A percentile compares a stretch with the other conserved stretches of the same genome.
These are phyloP conservation scores for Oleoguttula mirabilis DNA, from an alignment of 495 filamentous ascomycete genomes.

Conservation along the genomic window DNA sequence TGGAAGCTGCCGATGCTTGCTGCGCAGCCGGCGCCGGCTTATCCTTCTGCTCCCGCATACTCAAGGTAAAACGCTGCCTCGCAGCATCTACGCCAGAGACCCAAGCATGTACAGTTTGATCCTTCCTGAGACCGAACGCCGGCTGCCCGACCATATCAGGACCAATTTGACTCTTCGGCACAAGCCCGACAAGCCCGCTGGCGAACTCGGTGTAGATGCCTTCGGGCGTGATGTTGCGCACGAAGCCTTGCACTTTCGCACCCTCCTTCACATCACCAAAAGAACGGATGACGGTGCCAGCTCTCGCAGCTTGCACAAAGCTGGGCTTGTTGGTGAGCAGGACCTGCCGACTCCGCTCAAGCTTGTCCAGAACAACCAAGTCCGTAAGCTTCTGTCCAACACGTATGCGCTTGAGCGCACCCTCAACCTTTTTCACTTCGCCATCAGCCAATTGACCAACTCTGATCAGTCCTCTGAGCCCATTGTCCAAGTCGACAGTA, in stretches of 20 bases:
- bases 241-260: conserved; percentile 61
- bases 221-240: conserved; percentile 65
- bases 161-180: conserved; percentile 62
- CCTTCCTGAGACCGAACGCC: conserved; percentile 61
- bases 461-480: conserved; percentile 61
- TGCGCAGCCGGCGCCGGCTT: conserved; percentile 25
- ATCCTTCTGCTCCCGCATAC: conserved; percentile 38
- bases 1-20: conserved; percentile 30
- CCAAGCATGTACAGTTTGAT: conserved; percentile 57
- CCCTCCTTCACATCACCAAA: conserved; percentile 62
- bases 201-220: conserved; percentile 75
- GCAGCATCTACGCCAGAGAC: conserved; percentile 55
- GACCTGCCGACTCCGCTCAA: conserved; percentile 58
- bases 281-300: conserved; percentile 47
- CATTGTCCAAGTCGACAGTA: conserved; percentile 58
- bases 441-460: conserved; percentile 74
- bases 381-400: conserved; percentile 70
- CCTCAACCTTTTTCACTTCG: conserved; percentile 56
- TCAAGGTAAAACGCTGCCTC: conserved; percentile 48
- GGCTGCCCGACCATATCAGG: conserved; percentile 52
- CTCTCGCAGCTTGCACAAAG: conserved; percentile 60
- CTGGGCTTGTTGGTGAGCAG: conserved; percentile 67
- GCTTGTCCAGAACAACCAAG: conserved; percentile 72
- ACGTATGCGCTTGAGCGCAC: conserved; percentile 62
- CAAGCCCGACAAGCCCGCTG: conserved; percentile 60